phyloP scores from a whole-genome alignment of 2,329 filamentous ascomycete species.

The Ophidiomyces ophidiicola region DNA sequence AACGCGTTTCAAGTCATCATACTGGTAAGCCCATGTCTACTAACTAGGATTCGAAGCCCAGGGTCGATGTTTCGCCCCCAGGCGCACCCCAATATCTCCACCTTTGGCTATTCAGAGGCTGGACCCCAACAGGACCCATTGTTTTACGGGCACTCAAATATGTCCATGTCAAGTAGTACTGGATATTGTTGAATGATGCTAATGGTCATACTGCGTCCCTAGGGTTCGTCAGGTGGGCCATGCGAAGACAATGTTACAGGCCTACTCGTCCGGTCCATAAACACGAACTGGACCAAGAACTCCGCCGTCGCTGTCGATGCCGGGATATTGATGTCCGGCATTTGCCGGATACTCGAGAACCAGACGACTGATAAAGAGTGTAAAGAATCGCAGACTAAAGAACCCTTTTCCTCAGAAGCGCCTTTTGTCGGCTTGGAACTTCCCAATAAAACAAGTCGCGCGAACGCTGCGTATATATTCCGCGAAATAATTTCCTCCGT shows the following conservation, averaged over 20 bases:
- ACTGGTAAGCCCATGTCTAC: conserved; percentile 46
- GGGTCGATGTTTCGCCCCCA: too few relatives aligned
- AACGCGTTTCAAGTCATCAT: conserved; percentile 59
- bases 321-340: conserved; percentile 75
- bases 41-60: too few relatives aligned
- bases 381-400: conserved; percentile 18
- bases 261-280: conserved; percentile 71
- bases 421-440: conserved; percentile 72
- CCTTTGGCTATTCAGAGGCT: too few relatives aligned
- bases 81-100: too few relatives aligned
- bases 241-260: conserved; percentile 82
- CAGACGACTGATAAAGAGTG: conserved; percentile 9
- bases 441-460: conserved; percentile 51
- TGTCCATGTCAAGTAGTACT: too few relatives aligned
- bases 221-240: conserved; percentile 86
- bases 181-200: conserved; percentile 2
- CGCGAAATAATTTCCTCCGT: conserved; percentile 72
- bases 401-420: conserved; percentile 38
- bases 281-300: conserved; percentile 65
- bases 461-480: conserved; percentile 72
- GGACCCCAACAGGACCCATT: too few relatives aligned
- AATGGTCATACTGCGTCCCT: conserved; percentile 22
- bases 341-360: conserved; percentile 60
- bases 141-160: too few relatives aligned
- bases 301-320: conserved; percentile 89